Evolutionary conservation across 2,329 filamentous ascomycete species (phyloP).

Genomic region (Colletotrichum chrysophilum): DNA sequence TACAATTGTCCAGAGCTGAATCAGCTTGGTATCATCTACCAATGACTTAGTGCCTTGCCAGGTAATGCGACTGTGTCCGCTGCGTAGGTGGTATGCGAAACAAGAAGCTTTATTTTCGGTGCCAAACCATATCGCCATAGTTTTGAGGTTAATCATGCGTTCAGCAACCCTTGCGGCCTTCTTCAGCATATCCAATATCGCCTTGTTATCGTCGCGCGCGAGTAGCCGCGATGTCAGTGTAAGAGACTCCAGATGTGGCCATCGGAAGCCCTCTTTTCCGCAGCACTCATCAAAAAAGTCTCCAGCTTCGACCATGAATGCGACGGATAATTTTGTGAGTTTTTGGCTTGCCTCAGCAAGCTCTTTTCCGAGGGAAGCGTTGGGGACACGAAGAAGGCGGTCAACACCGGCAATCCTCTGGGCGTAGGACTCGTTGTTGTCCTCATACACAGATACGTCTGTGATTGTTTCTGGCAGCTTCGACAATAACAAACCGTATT

Average conservation of each 20-base stretch:
- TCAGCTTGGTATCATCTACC: background rate
- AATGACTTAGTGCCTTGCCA: background rate
- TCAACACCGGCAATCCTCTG: background rate
- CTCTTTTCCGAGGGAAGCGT: background rate
- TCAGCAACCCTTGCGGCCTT: background rate
- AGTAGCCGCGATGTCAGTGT: background rate
- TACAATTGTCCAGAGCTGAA: background rate
- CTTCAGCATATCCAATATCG: background rate
- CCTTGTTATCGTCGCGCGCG: accelerated
- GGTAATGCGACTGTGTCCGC: background rate
- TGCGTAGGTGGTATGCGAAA: background rate
- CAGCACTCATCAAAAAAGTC: background rate
- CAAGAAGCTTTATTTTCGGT: background rate
- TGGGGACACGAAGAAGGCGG: background rate
- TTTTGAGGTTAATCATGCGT: background rate
- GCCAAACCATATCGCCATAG: background rate
- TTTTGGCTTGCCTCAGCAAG: background rate
- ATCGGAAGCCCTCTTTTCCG: background rate
- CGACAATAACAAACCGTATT: background rate
- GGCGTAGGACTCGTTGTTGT: background rate
- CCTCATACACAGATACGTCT: background rate
- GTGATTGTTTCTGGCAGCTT: background rate
- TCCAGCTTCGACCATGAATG: background rate
- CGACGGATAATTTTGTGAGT: background rate
- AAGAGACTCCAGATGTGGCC: background rate